A percentile compares a stretch with the other conserved stretches of the same genome.
These are phyloP conservation scores for Solanum hybrid DNA, from an alignment of 305 asterid species.

Conservation along the genomic window DNA sequence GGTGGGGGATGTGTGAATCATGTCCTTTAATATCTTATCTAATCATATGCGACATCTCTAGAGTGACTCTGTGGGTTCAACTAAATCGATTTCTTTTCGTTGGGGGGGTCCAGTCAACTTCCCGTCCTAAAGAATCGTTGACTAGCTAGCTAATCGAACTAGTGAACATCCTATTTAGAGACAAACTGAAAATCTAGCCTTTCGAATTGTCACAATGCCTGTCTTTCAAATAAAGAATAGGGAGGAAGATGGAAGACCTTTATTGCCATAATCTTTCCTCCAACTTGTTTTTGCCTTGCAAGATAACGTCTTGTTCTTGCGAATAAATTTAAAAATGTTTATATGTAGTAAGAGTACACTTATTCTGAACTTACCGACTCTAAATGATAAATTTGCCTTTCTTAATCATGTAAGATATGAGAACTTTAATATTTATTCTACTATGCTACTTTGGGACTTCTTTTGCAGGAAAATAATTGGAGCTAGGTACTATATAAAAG, in stretches of 20 bases:
- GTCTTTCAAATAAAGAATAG: neutral
- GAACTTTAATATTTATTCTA: neutral
- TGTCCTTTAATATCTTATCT: neutral
- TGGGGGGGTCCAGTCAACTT: neutral
- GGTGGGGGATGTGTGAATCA: neutral
- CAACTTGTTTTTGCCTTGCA: neutral
- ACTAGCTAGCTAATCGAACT: neutral
- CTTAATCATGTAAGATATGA: neutral
- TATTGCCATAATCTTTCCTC: neutral
- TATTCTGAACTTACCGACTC: neutral
- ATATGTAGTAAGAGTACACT: neutral
- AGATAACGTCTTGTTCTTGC: neutral
- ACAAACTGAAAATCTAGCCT: neutral
- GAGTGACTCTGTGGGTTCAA: neutral
- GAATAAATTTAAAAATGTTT: neutral
- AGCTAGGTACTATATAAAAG: slow-evolving; percentile 72
- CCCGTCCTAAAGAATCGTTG: neutral
- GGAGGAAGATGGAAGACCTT: neutral
- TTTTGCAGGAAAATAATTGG: slow-evolving; percentile 65
- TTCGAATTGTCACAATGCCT: neutral
- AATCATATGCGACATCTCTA: neutral
- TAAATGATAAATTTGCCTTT: neutral
- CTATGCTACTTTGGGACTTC: neutral
- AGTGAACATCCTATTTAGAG: neutral
- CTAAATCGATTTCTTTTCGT: neutral